phyloP scores from a whole-genome alignment of 257 asterid species.

The Datura wrightii region DNA sequence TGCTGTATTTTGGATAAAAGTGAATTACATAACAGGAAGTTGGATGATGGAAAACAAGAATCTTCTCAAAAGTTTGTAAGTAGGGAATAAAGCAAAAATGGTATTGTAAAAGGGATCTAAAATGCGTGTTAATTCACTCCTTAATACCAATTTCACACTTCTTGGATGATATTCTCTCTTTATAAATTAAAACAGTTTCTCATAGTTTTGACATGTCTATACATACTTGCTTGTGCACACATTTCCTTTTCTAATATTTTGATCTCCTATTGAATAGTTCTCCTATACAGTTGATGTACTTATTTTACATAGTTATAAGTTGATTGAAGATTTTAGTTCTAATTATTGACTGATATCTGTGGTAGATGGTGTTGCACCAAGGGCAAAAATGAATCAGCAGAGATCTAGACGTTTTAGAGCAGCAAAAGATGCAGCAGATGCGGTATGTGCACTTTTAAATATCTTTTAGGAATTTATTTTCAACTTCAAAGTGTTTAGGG shows the following conservation, averaged over 20 bases:
- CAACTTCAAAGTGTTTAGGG: background rate
- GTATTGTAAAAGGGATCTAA: constrained; percentile 21
- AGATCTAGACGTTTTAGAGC: constrained; percentile 96
- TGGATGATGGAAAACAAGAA: background rate
- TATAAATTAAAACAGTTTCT: background rate
- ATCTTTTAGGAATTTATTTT: background rate
- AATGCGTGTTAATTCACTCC: background rate
- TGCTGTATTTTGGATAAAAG: constrained; percentile 15
- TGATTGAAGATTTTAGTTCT: constrained; percentile 32
- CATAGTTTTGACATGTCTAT: constrained; percentile 10
- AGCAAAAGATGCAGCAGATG: constrained; percentile 94
- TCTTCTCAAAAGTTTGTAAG: constrained; percentile 3
- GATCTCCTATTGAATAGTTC: background rate
- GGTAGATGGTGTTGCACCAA: constrained; percentile 96
- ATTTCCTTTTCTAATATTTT: background rate
- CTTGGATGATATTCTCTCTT: background rate
- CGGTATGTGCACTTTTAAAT: constrained; percentile 52
- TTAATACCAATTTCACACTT: background rate
- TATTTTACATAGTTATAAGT: constrained; percentile 23
- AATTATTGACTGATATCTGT: constrained; percentile 34
- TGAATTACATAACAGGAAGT: background rate
- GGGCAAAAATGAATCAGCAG: constrained; percentile 99
- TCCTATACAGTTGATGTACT: background rate
- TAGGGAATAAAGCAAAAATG: background rate
- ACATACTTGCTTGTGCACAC: background rate